Evolutionary conservation across 1,139 yeast genomes (phyloP).

Genomic region (Geotrichum fermentans): DNA sequence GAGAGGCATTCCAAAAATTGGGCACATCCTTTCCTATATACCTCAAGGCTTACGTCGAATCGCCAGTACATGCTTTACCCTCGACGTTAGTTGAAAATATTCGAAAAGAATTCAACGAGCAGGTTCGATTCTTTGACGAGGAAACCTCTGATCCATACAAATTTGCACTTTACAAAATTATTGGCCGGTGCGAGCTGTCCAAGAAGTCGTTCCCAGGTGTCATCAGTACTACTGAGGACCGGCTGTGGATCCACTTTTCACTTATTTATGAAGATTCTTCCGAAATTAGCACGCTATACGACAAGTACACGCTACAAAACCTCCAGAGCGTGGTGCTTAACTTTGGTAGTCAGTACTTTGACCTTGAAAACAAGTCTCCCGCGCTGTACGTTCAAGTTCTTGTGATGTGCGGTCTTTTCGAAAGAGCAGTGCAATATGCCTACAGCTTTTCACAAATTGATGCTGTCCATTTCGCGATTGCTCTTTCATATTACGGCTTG

Average conservation of each 20-base stretch:
- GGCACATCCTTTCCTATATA: slow-evolving; percentile 82
- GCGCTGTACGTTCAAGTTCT: slow-evolving; percentile 68
- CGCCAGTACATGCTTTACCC: slow-evolving; percentile 54
- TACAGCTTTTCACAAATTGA: slow-evolving; percentile 70
- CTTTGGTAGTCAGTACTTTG: slow-evolving; percentile 71
- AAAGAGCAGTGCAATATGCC: slow-evolving; percentile 69
- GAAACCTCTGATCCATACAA: slow-evolving; percentile 74
- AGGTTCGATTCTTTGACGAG: slow-evolving; percentile 62
- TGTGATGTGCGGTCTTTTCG: slow-evolving; percentile 73
- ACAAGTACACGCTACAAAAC: slow-evolving; percentile 66
- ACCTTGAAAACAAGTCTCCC: slow-evolving; percentile 58
- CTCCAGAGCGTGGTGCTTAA: slow-evolving; percentile 63
- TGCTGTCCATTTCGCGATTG: slow-evolving; percentile 89
- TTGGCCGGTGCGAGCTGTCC: slow-evolving; percentile 84
- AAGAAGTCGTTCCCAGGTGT: slow-evolving; percentile 72
- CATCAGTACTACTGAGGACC: slow-evolving; percentile 78
- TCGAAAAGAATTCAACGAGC: slow-evolving; percentile 78
- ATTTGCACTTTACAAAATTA: slow-evolving; percentile 81
- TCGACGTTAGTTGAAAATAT: slow-evolving; percentile 65
- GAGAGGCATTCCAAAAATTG: slow-evolving; percentile 65
- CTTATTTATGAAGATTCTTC: slow-evolving; percentile 54
- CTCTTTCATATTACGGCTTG: slow-evolving; percentile 69
- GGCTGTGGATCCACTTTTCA: slow-evolving; percentile 92
- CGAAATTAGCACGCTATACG: slow-evolving; percentile 53
- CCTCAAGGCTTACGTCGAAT: slow-evolving; percentile 64